Conservation (phyloP, 176 grass and related monocot genomes). For the Pontederia crassipes region DNA sequence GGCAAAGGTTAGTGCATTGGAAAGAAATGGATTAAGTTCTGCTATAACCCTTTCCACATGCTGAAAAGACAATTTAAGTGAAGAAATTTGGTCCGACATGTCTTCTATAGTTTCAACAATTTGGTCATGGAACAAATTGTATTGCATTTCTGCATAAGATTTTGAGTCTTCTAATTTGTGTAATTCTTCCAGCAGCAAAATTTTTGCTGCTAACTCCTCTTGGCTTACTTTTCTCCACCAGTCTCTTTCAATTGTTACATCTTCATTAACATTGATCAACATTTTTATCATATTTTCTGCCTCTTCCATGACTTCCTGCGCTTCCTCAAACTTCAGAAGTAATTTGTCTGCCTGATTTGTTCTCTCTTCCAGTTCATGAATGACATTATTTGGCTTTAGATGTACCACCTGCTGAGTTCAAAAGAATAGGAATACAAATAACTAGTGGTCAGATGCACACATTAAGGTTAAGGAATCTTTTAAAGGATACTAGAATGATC, state of each 20-base stretch:
- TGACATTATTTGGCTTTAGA: constrained; percentile 27
- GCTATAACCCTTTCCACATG: constrained; percentile 37
- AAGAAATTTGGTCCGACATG: constrained; percentile 25
- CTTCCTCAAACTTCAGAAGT: constrained; percentile 63
- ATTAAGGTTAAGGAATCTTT: too few relatives aligned
- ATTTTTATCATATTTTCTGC: constrained; percentile 55
- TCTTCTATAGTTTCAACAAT: constrained; percentile 38
- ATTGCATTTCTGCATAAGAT: constrained; percentile 30
- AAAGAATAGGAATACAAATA: constrained; percentile 1
- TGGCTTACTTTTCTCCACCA: constrained; percentile 34
- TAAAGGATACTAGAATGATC: too few relatives aligned
- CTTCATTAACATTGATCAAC: constrained; percentile 50
- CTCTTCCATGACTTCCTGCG: constrained; percentile 80
- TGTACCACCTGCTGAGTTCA: not conserved
- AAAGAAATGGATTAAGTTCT: constrained; percentile 42
- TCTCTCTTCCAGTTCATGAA: constrained; percentile 32
- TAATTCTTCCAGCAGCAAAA: constrained; percentile 28
- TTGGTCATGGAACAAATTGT: constrained; percentile 29
- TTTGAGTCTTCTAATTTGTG: constrained; percentile 35
- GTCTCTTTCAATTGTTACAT: constrained; percentile 52
- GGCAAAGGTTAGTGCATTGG: constrained; percentile 40
- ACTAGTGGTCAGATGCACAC: too few relatives aligned
- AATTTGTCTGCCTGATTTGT: constrained; percentile 45
- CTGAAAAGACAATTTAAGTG: constrained; percentile 41
- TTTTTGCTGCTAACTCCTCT: constrained; percentile 28